Conservation (phyloP, 305 asterid species). For the Solanum hybrid region DNA sequence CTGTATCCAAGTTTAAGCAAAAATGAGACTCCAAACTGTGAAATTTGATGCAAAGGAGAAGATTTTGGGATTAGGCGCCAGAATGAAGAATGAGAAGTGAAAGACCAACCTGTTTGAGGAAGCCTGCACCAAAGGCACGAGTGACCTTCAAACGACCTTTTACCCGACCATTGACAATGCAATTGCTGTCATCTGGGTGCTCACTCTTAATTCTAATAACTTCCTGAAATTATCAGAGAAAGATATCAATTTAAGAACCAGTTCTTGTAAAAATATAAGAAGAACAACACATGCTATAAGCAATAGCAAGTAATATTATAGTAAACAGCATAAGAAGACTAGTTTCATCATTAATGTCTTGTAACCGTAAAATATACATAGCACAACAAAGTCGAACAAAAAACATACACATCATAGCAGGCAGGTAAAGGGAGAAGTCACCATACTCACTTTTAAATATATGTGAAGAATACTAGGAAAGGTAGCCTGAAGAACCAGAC, state of each 20-base stretch:
- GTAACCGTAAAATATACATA: not conserved
- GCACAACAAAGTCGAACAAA: not conserved
- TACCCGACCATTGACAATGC: constrained; percentile 90
- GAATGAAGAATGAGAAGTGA: not conserved
- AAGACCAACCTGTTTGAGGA: constrained; percentile 73
- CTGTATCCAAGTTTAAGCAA: not conserved
- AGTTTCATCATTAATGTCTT: not conserved
- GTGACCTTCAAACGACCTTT: constrained; percentile 97
- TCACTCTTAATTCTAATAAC: constrained; percentile 78
- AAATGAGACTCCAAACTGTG: not conserved
- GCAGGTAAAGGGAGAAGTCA: not conserved
- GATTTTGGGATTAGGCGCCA: not conserved
- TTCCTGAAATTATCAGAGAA: constrained; percentile 46
- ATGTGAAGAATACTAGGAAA: not conserved
- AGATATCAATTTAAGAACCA: not conserved
- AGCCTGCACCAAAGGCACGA: constrained; percentile 99
- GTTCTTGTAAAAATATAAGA: not conserved
- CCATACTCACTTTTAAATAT: not conserved
- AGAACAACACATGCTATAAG: not conserved
- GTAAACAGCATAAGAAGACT: not conserved
- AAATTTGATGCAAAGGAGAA: not conserved
- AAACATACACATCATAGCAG: not conserved
- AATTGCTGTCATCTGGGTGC: constrained; percentile 92
- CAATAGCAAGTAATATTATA: not conserved
- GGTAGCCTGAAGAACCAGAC: not conserved